Evolutionary conservation across 495 filamentous ascomycete species (phyloP).

Genomic region (Cercophora scortea): DNA sequence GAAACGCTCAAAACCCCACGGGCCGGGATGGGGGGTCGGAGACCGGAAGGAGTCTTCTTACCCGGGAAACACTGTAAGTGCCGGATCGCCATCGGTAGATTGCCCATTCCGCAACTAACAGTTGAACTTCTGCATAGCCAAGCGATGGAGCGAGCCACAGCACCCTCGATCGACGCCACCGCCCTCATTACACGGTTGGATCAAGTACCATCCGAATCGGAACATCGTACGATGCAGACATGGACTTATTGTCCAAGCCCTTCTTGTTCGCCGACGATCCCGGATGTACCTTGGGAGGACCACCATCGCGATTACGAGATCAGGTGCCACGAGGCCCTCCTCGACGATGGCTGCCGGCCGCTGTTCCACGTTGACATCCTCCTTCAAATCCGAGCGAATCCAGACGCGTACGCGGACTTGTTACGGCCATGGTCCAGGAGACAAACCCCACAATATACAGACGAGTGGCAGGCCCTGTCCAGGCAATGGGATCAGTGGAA

Average conservation of each 20-base stretch:
- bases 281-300: neutral
- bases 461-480: neutral
- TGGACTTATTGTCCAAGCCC: neutral
- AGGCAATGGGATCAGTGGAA: neutral
- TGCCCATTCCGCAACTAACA: neutral
- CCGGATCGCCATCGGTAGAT: neutral
- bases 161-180: neutral
- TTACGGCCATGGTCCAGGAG: neutral
- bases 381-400: neutral
- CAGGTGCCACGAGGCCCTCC: neutral
- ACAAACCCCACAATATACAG: no score
- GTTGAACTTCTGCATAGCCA: neutral
- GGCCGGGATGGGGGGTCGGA: neutral
- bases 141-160: neutral
- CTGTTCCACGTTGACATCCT: neutral
- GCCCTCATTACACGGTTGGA: neutral
- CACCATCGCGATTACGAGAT: neutral
- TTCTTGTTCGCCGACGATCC: neutral
- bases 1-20: neutral
- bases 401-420: slow-evolving; percentile 1
- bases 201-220: neutral
- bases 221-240: neutral
- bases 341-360: neutral
- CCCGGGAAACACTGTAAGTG: neutral
- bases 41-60: neutral